These are phyloP conservation scores for Ustilago lituana DNA, from an alignment of 1,284 basidiomycete genomes.

Conservation along the genomic window DNA sequence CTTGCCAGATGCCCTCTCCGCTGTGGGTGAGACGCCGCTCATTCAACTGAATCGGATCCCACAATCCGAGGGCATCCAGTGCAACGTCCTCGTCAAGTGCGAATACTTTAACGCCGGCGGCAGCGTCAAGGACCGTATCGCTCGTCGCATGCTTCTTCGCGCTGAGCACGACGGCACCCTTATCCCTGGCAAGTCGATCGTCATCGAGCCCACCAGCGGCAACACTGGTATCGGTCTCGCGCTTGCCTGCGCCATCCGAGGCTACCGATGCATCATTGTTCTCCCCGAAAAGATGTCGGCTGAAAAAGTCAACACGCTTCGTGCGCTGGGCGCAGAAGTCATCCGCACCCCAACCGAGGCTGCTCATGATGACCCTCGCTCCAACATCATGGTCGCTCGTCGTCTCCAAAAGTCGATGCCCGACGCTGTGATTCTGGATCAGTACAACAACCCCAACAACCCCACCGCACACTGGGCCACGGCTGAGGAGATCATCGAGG, in stretches of 20 bases:
- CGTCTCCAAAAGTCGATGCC: slow-evolving; percentile 82
- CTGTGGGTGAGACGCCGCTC: slow-evolving; percentile 89
- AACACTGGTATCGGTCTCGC: slow-evolving; percentile 80
- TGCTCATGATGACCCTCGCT: slow-evolving; percentile 83
- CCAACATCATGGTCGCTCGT: slow-evolving; percentile 87
- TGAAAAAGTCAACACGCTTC: slow-evolving; percentile 92
- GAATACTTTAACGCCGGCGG: slow-evolving; percentile 93
- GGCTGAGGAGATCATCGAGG: slow-evolving; percentile 73
- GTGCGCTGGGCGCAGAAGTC: slow-evolving; percentile 91
- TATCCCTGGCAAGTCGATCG: slow-evolving; percentile 85
- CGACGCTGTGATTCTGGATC: slow-evolving; percentile 87
- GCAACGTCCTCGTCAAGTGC: slow-evolving; percentile 90
- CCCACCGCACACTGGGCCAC: slow-evolving; percentile 56
- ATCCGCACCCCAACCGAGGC: slow-evolving; percentile 92
- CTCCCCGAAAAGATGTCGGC: slow-evolving; percentile 92
- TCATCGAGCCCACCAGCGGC: slow-evolving; percentile 87
- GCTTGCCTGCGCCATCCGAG: slow-evolving; percentile 89
- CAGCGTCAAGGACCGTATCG: slow-evolving; percentile 92
- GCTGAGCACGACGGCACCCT: slow-evolving; percentile 88
- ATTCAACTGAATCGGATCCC: slow-evolving; percentile 85
- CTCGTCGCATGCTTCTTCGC: slow-evolving; percentile 85
- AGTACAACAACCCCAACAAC: slow-evolving; percentile 78
- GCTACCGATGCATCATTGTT: slow-evolving; percentile 83
- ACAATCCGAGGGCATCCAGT: slow-evolving; percentile 78
- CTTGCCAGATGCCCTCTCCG: slow-evolving; percentile 74